Evolutionary conservation across 352 stramenopile species (phyloP), one percentile per base, ranked within the genome.

Genomic region (Stephanocyclus meneghinianus): DNA sequence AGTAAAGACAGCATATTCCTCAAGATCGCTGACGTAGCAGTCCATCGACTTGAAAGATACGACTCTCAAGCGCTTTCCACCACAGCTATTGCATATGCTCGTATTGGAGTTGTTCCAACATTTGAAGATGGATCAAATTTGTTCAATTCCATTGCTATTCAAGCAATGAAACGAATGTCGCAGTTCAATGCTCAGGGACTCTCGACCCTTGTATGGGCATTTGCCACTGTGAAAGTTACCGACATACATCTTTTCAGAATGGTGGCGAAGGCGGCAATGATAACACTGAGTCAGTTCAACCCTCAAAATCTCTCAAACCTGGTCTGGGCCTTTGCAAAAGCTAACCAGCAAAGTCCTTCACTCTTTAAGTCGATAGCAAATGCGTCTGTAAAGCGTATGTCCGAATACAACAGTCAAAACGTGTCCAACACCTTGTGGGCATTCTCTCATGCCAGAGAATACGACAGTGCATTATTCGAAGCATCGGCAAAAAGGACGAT

Each of bases 391-490:
- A 55, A 11, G 45, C 48, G 2, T 13, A 57, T 68, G 2, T n/a
- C 37, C 35, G 40, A 42, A 40, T 69, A 44, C 9, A 9, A 37
- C 16, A 59, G 59, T 35, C 70, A 70, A 18, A 47, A 71, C 15
- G n/a, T 77, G 2, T 8, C 59, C 7, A 77, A 77, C 42, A 63
- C 53, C 21, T 11, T 71, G 1, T 77, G 59, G 57, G 18, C 42
- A 35, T 77, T 60, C n/a, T 57, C 57, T 26, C 70, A 18, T 56
- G 59, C 47, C 4, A 44, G 18, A 11, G 16, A 56, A 11, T 35
- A 44, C 35, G 18, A 68, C 29, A 16, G 6, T 10, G 30, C 42
- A 21, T 29, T 76, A 13, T 76, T 76, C 40, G 59, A 69, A 35
- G 57, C 18, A 35, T 65, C 57, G 15, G 57, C 57, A 51, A 9